A percentile compares a stretch with the other conserved stretches of the same genome.
Conservation (phyloP, 441 rosid species). For the Metrosideros polymorpha region DNA sequence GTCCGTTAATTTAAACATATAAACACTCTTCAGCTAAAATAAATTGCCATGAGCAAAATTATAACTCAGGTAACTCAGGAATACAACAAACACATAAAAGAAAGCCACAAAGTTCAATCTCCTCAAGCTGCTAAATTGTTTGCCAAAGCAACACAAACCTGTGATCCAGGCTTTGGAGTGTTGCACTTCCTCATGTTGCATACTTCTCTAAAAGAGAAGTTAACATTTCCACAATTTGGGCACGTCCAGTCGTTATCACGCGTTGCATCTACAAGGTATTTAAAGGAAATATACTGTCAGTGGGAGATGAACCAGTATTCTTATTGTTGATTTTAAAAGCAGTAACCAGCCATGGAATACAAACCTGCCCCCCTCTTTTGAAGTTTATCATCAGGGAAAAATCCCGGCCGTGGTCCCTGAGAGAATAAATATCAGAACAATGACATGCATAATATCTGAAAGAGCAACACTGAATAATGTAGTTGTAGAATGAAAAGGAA, state of each 20-base stretch:
- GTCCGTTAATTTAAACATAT: background rate
- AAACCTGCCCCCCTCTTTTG: constrained; percentile 56
- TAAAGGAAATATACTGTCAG: background rate
- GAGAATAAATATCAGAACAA: background rate
- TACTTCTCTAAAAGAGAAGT: constrained; percentile 89
- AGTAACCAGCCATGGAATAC: background rate
- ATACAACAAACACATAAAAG: background rate
- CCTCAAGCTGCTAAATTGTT: background rate
- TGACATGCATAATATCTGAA: background rate
- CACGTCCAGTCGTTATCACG: constrained; percentile 98
- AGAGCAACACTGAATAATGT: background rate
- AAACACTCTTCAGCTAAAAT: background rate
- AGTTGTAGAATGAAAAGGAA: background rate
- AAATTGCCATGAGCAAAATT: background rate
- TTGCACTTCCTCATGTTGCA: constrained; percentile 99
- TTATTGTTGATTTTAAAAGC: background rate
- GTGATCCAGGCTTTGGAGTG: constrained; percentile 93
- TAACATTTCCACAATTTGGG: constrained; percentile 94
- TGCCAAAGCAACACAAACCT: constrained; percentile 47
- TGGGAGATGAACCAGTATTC: background rate
- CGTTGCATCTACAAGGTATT: constrained; percentile 40
- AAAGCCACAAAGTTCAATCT: background rate
- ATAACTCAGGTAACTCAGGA: background rate
- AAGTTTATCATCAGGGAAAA: constrained; percentile 64
- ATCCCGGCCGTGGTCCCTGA: constrained; percentile 87